Evolutionary conservation across 2,329 filamentous ascomycete genomes (phyloP).

Genomic region (Fusarium oligoseptatum): DNA sequence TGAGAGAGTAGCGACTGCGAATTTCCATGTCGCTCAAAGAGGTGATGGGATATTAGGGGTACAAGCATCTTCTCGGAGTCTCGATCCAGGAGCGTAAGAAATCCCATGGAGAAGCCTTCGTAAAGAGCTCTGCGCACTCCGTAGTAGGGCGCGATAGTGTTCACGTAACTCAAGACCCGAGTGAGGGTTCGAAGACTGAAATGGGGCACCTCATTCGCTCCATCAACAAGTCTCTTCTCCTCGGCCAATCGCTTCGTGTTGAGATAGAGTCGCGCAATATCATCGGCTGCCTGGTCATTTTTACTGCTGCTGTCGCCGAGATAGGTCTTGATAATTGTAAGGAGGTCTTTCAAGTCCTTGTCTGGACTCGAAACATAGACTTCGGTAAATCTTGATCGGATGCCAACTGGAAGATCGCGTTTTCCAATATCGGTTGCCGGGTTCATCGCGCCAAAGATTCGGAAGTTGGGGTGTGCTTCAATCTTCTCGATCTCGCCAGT

Average conservation of each 20-base stretch:
- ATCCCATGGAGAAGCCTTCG: slow-evolving; percentile 98
- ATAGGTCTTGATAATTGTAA: slow-evolving; percentile 90
- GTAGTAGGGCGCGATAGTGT: slow-evolving; percentile 85
- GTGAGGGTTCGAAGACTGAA: slow-evolving; percentile 97
- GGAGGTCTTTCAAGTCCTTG: slow-evolving; percentile 84
- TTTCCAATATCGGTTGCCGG: slow-evolving; percentile 98
- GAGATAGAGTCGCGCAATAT: slow-evolving; percentile 89
- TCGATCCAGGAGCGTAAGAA: slow-evolving; percentile 87
- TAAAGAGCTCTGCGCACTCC: slow-evolving; percentile 87
- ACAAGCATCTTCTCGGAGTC: slow-evolving; percentile 84
- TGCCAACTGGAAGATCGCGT: slow-evolving; percentile 88
- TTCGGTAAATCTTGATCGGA: slow-evolving; percentile 94
- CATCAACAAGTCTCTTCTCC: slow-evolving; percentile 89
- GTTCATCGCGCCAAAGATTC: slow-evolving; percentile 99
- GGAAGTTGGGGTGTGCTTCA: slow-evolving; percentile 89
- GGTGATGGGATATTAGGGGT: slow-evolving; percentile 83
- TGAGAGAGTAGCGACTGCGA: slow-evolving; percentile 81
- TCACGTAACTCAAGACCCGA: slow-evolving; percentile 88
- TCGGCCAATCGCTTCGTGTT: slow-evolving; percentile 86
- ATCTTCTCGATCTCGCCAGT: slow-evolving; percentile 94
- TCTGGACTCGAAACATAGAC: slow-evolving; percentile 95
- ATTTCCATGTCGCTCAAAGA: slow-evolving; percentile 78
- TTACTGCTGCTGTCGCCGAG: slow-evolving; percentile 78
- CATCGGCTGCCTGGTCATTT: slow-evolving; percentile 80
- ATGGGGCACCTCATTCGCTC: slow-evolving; percentile 94